A percentile compares a stretch with the other conserved stretches of the same genome.
Evolutionary conservation across 2,329 filamentous ascomycete species (phyloP).

Genomic region (Ceratocystis ficicola): DNA sequence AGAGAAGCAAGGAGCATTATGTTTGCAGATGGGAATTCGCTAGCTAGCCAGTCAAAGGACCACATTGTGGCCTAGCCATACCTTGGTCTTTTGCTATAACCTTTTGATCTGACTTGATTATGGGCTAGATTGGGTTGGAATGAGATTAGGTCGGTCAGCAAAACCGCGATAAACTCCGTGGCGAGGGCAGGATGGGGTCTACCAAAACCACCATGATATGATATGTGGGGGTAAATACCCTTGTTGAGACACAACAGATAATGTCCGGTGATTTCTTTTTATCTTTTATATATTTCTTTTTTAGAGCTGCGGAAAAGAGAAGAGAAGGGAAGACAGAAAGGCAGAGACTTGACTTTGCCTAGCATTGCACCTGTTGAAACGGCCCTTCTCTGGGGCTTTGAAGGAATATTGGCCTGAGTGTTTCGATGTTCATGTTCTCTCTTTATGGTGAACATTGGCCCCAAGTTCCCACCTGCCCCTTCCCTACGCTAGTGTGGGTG

Average conservation of each 20-base stretch:
- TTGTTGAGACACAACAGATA: not conserved
- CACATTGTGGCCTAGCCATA: not conserved
- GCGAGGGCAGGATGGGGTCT: not conserved
- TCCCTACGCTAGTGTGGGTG: not conserved
- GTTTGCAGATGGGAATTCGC: not conserved
- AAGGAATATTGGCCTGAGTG: conserved; percentile 10
- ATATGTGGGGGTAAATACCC: not conserved
- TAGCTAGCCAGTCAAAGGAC: not conserved
- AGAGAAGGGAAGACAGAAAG: not conserved
- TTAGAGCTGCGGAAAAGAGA: not conserved
- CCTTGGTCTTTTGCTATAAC: not conserved
- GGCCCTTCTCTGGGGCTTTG: conserved; percentile 11
- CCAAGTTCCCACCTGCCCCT: not conserved
- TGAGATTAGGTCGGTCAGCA: not conserved
- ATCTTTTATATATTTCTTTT: too few relatives aligned
- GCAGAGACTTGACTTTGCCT: not conserved
- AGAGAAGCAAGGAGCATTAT: not conserved
- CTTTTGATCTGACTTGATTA: too few relatives aligned
- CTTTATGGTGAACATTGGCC: conserved; percentile 1
- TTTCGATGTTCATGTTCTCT: conserved; percentile 1
- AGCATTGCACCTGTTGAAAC: not conserved
- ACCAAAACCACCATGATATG: not conserved
- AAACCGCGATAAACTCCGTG: not conserved
- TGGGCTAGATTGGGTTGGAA: not conserved
- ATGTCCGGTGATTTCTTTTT: not conserved